Evolutionary conservation across 495 filamentous ascomycete genomes (phyloP).

Genomic region (Xylaria nigripes): DNA sequence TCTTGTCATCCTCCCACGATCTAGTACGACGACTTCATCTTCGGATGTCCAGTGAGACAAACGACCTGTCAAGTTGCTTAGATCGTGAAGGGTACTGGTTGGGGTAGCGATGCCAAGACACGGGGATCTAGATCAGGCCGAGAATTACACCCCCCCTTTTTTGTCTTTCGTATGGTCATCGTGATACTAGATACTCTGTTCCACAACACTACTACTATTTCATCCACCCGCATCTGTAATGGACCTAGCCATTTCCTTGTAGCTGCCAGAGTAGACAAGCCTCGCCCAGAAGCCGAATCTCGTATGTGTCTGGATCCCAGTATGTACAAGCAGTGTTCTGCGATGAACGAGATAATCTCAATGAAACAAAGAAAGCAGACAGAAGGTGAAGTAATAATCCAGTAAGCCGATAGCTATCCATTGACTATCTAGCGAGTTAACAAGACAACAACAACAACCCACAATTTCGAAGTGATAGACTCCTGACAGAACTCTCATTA

Average conservation of each 20-base stretch:
- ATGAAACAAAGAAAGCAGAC: too few relatives aligned
- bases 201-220: too few relatives aligned
- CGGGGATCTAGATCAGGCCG: slow-evolving; percentile 23
- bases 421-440: neutral
- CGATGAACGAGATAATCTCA: too few relatives aligned
- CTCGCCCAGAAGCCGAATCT: too few relatives aligned
- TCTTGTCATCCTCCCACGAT: slow-evolving; percentile 15
- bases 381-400: too few relatives aligned
- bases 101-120: slow-evolving; percentile 19
- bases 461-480: too few relatives aligned
- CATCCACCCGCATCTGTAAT: too few relatives aligned
- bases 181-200: too few relatives aligned
- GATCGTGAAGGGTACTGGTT: slow-evolving; percentile 20
- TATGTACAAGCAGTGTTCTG: too few relatives aligned
- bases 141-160: too few relatives aligned
- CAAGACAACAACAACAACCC: neutral
- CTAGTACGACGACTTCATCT: slow-evolving; percentile 21
- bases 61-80: slow-evolving; percentile 8
- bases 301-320: too few relatives aligned
- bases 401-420: neutral
- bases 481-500: neutral
- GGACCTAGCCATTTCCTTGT: slow-evolving; percentile 25
- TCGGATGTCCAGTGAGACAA: slow-evolving; percentile 10
- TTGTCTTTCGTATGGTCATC: slow-evolving; percentile 6
- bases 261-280: neutral